Evolutionary conservation across 108 stramenopile genomes (phyloP), one percentile per base, ranked within the genome.

Genomic region (Cyclostephanos invisitatus): DNA sequence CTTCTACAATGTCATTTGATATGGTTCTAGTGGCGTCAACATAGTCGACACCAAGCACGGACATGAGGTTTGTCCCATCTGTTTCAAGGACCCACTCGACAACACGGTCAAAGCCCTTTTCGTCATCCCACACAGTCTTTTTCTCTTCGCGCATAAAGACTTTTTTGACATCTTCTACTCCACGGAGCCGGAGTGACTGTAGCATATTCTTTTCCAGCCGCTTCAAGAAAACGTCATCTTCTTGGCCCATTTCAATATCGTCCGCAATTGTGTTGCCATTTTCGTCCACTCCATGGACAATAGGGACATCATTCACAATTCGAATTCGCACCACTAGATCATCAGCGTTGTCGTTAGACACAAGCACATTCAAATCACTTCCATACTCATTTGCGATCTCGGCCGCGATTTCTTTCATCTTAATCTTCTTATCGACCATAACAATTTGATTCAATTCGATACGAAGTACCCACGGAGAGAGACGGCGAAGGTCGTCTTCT

Each of bases 1-100:
- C 94, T 89, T 99, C 98, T 50, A 99, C 95, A 69, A 98, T 91
- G 74, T 98, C 96, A 83, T 99, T 99, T 28, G 91, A 89, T 46
- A 87, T 84, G 6, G 97, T 96, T 38, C 97, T 84, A 7, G 90
- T 85, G n/a, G 85, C 77, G 80, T 99, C 98, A 38, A 99, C 96
- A 74, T 88, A 93, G 51, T 96, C 93, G 59, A 92, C 89, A 10
- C 92, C 95, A 28, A 98, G 88, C 20, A 97, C 92, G 63, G 89
- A 94, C 87, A 95, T 85, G 11, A 98, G 90, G 69, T 97, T 97
- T 42, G 98, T 94, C 20, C 98, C 98, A 76, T 99, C 98, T 11
- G 98, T 99, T 73, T 98, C 97, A 25, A 99, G 84, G 36, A 99
- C 92, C 96, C 94, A 97, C 76, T 97, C 97, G 63, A 92, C 84